Evolutionary conservation across 139 green algal species (phyloP), one percentile per base, ranked within the genome.

Genomic region (Chlorella ohadii): DNA sequence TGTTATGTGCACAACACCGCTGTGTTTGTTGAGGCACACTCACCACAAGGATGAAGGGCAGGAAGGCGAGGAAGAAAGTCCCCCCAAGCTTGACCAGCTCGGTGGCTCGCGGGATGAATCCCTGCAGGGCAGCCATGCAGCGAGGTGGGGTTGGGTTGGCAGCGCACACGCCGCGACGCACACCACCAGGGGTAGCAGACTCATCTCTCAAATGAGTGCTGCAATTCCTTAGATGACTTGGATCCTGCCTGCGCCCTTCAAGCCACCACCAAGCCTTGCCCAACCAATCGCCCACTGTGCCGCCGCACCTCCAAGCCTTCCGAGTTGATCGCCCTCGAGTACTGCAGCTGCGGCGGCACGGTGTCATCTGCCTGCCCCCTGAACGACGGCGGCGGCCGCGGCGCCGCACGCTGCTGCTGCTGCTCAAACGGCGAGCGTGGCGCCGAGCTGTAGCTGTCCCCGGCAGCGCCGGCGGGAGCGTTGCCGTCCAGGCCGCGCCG

Each of bases 1-100:
- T n/a, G n/a, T n/a, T n/a, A n/a, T n/a, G n/a, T n/a, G n/a, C n/a
- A n/a, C n/a, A n/a, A n/a, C n/a, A n/a, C n/a, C n/a, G n/a, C n/a
- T n/a, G n/a, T n/a, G n/a, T n/a, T n/a, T n/a, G n/a, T n/a, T n/a
- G n/a, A n/a, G n/a, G n/a, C n/a, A n/a, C 63, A 31, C 28, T 83
- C 47, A 93, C 87, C 23, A 81, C 86, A 0, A 91, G 27, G 34
- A 97, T 94, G 81, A 95, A 93, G n/a, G 94, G 94, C 6, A 87
- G 77, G 73, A 97, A 97, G 36, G 80, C 90, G n/a, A 97, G 85
- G 78, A 93, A 96, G 51, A 96, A 92, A 23, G 63, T 79, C 13
- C 87, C 84, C 33, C 94, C 94, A 47, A 97, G 91, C 83, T 93
- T 90, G 9, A 95, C 20, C 56, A 97, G 89, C 87, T 90, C 76